Evolutionary conservation across 2,329 filamentous ascomycete genomes (phyloP), one percentile per base, ranked within the genome.

Genomic region (Fusarium haematococcum): DNA sequence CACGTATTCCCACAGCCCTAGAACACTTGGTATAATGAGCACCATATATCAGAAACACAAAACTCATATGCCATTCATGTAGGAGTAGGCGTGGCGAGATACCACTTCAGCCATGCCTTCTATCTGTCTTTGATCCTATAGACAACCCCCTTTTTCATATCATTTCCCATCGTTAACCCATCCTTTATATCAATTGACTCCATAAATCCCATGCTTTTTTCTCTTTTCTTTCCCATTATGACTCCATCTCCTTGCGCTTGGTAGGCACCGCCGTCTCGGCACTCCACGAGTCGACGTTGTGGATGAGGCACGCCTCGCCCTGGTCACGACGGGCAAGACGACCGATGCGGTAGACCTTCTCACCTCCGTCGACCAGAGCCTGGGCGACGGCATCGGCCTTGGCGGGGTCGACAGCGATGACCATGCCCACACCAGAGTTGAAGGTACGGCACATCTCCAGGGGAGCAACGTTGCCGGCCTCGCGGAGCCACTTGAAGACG

Each of bases 361-460:
- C 95, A 2, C 75, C 75, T 18, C 89, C 87, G 30, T 85, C 86
- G 78, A 91, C 87, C 25, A 98, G 85, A 52, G 90, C 85, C 62
- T 86, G 83, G 23, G 86, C 86, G 2, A 94, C 91, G 41, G 87
- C 86, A 7, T 90, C 87, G 2, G 88, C 94, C 75, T 93, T 89
- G 37, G 85, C 88, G 65, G 89, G 86, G 32, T 89, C 90, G 4
- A 98, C 94, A 6, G 95, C 95, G 33, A 95, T 87, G 7, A 98
- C 94, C 95, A 99, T 98, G 56, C 97, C 97, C 52, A 99, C 86
- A 60, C 97, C 97, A 9, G 93, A 95, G 86, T 99, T 99, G 89
- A 98, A 98, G 2, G 95, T 97, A 67, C 95, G 89, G 61, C 93
- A 95, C 90, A 98, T 97, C 85, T 99, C 97, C 11, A 86, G 80